A percentile compares a stretch with the other conserved stretches of the same genome.
phyloP scores from a whole-genome alignment of 768 basidiomycete species.

The Lanmaoa pseudosensibilis region DNA sequence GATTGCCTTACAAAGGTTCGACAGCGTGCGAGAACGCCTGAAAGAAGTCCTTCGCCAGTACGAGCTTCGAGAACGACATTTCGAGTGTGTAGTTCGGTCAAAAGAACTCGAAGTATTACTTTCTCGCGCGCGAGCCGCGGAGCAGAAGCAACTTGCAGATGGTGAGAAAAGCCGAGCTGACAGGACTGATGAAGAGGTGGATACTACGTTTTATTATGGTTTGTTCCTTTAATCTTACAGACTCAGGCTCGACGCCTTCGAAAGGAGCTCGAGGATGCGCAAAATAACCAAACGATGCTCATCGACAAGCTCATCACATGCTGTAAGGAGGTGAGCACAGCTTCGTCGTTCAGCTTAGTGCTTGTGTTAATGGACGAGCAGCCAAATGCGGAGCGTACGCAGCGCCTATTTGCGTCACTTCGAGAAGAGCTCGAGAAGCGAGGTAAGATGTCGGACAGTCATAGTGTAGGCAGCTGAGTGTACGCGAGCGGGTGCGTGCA shows the following conservation, averaged over 20 bases:
- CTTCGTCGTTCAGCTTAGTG: conserved; percentile 1
- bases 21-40: conserved; percentile 79
- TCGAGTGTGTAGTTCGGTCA: conserved; percentile 88
- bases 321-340: conserved; percentile 74
- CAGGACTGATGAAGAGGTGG: conserved; percentile 75
- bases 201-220: conserved; percentile 5
- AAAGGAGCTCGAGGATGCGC: conserved; percentile 78
- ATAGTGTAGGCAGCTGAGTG: conserved; percentile 44
- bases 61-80: conserved; percentile 87
- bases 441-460: conserved; percentile 47
- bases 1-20: conserved; percentile 1
- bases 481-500: conserved; percentile 12
- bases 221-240: conserved; percentile 7
- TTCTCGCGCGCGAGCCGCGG: conserved; percentile 83
- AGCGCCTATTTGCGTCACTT: conserved; percentile 75
- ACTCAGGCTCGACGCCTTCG: conserved; percentile 62
- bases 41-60: conserved; percentile 87
- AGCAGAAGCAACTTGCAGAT: conserved; percentile 81
- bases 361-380: conserved; percentile 33
- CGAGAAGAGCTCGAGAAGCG: conserved; percentile 83
- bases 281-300: conserved; percentile 73
- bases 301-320: conserved; percentile 83
- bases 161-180: conserved; percentile 68
- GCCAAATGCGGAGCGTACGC: conserved; percentile 83
- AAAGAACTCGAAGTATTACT: conserved; percentile 89